Evolutionary conservation across 805 yeast species (phyloP).

Genomic region (Yarrowia sp.): DNA sequence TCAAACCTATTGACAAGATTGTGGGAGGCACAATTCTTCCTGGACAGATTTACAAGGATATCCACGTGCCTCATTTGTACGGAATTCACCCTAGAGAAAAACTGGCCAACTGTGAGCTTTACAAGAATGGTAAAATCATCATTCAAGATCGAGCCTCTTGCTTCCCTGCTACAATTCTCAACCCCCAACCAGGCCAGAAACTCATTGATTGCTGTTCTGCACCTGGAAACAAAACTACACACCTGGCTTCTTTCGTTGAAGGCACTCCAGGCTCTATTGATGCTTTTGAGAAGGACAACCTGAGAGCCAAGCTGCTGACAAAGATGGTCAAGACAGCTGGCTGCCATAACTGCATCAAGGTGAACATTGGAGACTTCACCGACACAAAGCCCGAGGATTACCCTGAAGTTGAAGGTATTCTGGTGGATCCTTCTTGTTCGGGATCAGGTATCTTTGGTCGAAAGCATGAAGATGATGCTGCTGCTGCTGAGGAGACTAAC

Average conservation of each 20-base stretch:
- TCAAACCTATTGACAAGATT: slow-evolving; percentile 49
- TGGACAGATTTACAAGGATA: slow-evolving; percentile 71
- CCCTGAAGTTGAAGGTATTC: slow-evolving; percentile 67
- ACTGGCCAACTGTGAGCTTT: slow-evolving; percentile 64
- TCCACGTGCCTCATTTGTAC: slow-evolving; percentile 67
- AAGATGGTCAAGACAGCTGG: slow-evolving; percentile 83
- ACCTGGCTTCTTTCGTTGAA: slow-evolving; percentile 65
- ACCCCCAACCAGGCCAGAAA: slow-evolving; percentile 56
- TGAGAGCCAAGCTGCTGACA: slow-evolving; percentile 64
- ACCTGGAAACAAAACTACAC: slow-evolving; percentile 97
- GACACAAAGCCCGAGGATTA: slow-evolving; percentile 56
- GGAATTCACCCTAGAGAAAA: slow-evolving; percentile 79
- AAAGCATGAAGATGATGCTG: slow-evolving; percentile 47
- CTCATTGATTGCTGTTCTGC: slow-evolving; percentile 96
- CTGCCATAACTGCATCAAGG: slow-evolving; percentile 47
- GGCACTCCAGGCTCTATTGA: slow-evolving; percentile 46
- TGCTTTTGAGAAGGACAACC: slow-evolving; percentile 86
- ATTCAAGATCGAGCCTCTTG: slow-evolving; percentile 97
- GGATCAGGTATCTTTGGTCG: slow-evolving; percentile 98
- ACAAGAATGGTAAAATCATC: slow-evolving; percentile 72
- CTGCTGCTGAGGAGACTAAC: slow-evolving; percentile 28
- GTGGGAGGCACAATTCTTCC: slow-evolving; percentile 41
- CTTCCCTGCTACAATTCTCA: slow-evolving; percentile 84
- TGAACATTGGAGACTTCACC: slow-evolving; percentile 61
- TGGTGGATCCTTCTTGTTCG: slow-evolving; percentile 96